phyloP scores from a whole-genome alignment of 176 grass and related monocot species.

The Puccinellia tenuiflora region DNA sequence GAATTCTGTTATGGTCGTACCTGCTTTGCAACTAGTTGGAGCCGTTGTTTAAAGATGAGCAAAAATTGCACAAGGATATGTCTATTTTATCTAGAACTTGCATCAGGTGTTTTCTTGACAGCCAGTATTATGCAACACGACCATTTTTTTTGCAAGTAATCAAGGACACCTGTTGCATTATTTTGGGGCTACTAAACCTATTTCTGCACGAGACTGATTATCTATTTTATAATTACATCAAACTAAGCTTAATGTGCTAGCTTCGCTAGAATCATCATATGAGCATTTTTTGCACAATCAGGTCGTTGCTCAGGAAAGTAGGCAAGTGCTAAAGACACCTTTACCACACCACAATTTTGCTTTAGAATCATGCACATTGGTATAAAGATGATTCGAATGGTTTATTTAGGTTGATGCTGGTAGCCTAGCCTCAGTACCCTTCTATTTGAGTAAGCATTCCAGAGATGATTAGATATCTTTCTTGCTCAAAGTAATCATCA shows the following conservation, averaged over 20 bases:
- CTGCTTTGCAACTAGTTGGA: not conserved
- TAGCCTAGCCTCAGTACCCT: not conserved
- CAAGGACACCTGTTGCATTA: not conserved
- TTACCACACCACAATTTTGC: not conserved
- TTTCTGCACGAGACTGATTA: not conserved
- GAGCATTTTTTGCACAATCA: not conserved
- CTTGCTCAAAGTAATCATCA: not conserved
- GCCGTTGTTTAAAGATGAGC: not conserved
- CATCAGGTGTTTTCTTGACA: not conserved
- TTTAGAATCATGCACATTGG: not conserved
- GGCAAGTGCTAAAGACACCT: not conserved
- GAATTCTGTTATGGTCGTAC: not conserved
- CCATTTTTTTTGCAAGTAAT: not conserved
- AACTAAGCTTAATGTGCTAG: conserved; percentile 9
- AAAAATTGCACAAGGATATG: not conserved
- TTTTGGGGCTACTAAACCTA: not conserved
- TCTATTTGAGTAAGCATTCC: not conserved
- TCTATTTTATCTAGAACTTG: not conserved
- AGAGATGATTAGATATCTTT: not conserved
- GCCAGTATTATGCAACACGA: not conserved
- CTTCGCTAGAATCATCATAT: conserved; percentile 3
- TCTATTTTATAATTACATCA: not conserved
- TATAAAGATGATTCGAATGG: not conserved
- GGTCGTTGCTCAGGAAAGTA: not conserved
- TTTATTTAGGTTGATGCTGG: conserved; percentile 6